Evolutionary conservation across 371 early-diverging fungal genomes (phyloP).

Genomic region (Mortierella sp.): DNA sequence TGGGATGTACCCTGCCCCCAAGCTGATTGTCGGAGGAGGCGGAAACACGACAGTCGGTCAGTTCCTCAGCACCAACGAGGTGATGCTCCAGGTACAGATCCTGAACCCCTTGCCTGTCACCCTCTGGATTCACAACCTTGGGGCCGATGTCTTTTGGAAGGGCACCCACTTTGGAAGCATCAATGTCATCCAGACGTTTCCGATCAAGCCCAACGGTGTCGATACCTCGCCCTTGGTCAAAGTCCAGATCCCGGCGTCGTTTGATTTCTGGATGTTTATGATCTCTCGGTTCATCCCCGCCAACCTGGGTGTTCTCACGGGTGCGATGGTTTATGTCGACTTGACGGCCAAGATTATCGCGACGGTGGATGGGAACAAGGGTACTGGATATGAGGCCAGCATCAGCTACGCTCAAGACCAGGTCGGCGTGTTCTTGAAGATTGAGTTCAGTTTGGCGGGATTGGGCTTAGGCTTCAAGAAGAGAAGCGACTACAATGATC

Average conservation of each 20-base stretch:
- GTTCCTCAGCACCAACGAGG: slow-evolving; percentile 24
- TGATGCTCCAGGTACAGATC: slow-evolving; percentile 40
- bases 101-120: slow-evolving; percentile 35
- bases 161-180: slow-evolving; percentile 29
- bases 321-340: slow-evolving; percentile 30
- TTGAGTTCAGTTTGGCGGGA: slow-evolving; percentile 31
- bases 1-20: slow-evolving; percentile 34
- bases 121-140: slow-evolving; percentile 38
- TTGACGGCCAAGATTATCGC: slow-evolving; percentile 28
- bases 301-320: slow-evolving; percentile 35
- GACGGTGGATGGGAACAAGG: slow-evolving; percentile 25
- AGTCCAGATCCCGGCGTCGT: slow-evolving; percentile 31
- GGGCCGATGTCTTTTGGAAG: slow-evolving; percentile 28
- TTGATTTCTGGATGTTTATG: slow-evolving; percentile 42
- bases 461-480: slow-evolving; percentile 16
- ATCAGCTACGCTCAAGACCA: slow-evolving; percentile 26
- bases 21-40: slow-evolving; percentile 24
- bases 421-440: slow-evolving; percentile 33
- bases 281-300: slow-evolving; percentile 28
- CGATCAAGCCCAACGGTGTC: slow-evolving; percentile 29
- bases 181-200: slow-evolving; percentile 21
- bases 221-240: slow-evolving; percentile 26
- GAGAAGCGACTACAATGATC: background rate
- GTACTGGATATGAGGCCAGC: slow-evolving; percentile 27
- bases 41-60: slow-evolving; percentile 37